phyloP scores from a whole-genome alignment of 768 basidiomycete species.

The Kwoniella sp. region DNA sequence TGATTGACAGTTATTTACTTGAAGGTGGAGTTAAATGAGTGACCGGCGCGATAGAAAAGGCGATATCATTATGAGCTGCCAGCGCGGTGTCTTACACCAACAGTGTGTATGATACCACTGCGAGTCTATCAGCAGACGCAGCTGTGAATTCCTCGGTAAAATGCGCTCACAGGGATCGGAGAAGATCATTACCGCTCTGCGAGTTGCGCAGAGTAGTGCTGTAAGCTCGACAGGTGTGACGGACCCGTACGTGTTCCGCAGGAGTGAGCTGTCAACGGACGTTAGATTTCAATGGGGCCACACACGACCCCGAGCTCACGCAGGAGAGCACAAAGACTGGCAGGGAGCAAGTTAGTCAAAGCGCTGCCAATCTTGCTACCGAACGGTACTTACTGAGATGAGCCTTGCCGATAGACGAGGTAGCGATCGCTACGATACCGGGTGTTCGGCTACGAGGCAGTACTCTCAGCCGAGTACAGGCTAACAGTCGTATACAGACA shows the following conservation, averaged over 20 bases:
- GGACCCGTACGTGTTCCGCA: conserved; percentile 33
- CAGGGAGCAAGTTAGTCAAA: no score
- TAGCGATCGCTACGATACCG: conserved; percentile 44
- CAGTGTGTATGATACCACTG: conserved; percentile 18
- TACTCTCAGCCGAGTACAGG: neutral
- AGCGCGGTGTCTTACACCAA: conserved; percentile 12
- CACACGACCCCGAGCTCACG: conserved; percentile 9
- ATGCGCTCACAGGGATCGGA: conserved; percentile 37
- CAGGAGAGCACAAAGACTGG: conserved; percentile 29
- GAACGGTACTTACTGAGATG: conserved; percentile 37
- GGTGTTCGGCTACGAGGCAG: conserved; percentile 28
- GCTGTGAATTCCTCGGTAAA: no score
- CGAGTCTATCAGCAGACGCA: neutral
- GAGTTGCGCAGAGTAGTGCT: conserved; percentile 44
- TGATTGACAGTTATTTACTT: neutral
- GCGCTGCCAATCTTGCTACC: no score
- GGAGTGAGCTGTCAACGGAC: conserved; percentile 21
- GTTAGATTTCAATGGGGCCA: neutral
- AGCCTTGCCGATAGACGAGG: conserved; percentile 38
- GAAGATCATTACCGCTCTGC: conserved; percentile 46
- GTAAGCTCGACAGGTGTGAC: conserved; percentile 33
- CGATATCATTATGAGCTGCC: neutral
- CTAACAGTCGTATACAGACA: neutral
- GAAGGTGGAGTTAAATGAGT: neutral
- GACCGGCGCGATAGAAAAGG: neutral